Conservation (phyloP, 2,329 filamentous ascomycete genomes). For the Alternaria burnsii region DNA sequence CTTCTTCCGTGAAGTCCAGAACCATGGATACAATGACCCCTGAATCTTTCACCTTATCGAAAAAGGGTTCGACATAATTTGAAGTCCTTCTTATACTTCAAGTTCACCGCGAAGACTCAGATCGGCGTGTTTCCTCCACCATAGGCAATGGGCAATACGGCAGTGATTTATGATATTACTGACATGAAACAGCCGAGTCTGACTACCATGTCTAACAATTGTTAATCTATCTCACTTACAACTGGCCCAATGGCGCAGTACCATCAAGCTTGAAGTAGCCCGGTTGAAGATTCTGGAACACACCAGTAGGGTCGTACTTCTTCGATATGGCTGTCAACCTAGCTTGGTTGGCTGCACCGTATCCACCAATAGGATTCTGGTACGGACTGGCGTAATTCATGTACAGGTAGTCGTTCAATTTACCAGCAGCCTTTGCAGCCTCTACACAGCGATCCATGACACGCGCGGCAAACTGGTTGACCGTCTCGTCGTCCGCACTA, state of each 20-base stretch:
- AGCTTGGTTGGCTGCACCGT: conserved; percentile 51
- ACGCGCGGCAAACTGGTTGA: conserved; percentile 28
- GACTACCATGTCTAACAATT: neutral
- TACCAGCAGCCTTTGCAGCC: conserved; percentile 15
- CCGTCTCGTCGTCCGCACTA: conserved; percentile 30
- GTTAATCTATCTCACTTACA: neutral
- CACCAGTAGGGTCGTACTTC: conserved; percentile 32
- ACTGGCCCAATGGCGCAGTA: conserved; percentile 12
- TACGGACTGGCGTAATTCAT: conserved; percentile 58
- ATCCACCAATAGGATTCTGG: conserved; percentile 54
- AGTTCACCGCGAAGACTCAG: too few relatives aligned
- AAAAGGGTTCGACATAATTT: too few relatives aligned
- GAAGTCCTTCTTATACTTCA: too few relatives aligned
- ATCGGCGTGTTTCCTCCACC: too few relatives aligned
- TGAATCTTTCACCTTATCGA: too few relatives aligned
- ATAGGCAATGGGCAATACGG: too few relatives aligned
- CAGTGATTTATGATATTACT: neutral
- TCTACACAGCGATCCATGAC: conserved; percentile 24
- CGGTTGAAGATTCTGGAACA: conserved; percentile 32
- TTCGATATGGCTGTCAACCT: conserved; percentile 26
- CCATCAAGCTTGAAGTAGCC: conserved; percentile 38
- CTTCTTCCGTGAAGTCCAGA: neutral
- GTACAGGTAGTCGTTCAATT: conserved; percentile 45
- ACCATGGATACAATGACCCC: neutral
- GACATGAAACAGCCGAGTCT: neutral